Conservation (phyloP, 1,139 yeast genomes). For the Wickerhamomyces sp. region DNA sequence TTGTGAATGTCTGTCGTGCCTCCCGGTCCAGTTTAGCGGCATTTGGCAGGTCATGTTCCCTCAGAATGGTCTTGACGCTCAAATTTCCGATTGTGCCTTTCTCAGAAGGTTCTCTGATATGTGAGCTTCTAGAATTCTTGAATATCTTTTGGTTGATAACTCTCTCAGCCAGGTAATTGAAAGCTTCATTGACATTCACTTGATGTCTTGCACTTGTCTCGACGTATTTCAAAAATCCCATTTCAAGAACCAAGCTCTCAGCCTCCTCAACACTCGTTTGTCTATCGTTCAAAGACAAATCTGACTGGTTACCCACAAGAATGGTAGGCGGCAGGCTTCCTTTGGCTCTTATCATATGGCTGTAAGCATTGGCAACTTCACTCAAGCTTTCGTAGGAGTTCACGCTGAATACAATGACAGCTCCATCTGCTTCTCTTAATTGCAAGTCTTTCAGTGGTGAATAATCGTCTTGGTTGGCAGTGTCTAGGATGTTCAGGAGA, state of each 20-base stretch:
- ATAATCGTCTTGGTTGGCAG: slow-evolving; percentile 85
- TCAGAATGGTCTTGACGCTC: no score
- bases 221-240: slow-evolving; percentile 36
- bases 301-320: slow-evolving; percentile 72
- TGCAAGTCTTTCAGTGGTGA: slow-evolving; percentile 74
- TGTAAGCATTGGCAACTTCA: slow-evolving; percentile 9
- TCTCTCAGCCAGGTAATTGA: slow-evolving; percentile 21
- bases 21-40: no score
- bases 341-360: slow-evolving; percentile 15
- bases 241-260: slow-evolving; percentile 47
- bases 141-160: neutral
- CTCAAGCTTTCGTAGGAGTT: slow-evolving; percentile 11
- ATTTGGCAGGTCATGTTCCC: no score
- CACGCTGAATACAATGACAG: slow-evolving; percentile 48
- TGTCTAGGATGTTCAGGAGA: slow-evolving; percentile 71
- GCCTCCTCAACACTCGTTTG: slow-evolving; percentile 62
- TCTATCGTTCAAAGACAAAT: slow-evolving; percentile 38
- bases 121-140: no score
- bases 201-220: slow-evolving; percentile 73
- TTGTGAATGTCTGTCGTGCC: neutral
- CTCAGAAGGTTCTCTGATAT: no score
- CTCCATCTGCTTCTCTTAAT: slow-evolving; percentile 77
- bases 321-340: slow-evolving; percentile 63
- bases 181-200: slow-evolving; percentile 53
- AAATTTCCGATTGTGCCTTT: no score